phyloP scores from a whole-genome alignment of 2,329 filamentous ascomycete species.

The Exserohilum turcica region DNA sequence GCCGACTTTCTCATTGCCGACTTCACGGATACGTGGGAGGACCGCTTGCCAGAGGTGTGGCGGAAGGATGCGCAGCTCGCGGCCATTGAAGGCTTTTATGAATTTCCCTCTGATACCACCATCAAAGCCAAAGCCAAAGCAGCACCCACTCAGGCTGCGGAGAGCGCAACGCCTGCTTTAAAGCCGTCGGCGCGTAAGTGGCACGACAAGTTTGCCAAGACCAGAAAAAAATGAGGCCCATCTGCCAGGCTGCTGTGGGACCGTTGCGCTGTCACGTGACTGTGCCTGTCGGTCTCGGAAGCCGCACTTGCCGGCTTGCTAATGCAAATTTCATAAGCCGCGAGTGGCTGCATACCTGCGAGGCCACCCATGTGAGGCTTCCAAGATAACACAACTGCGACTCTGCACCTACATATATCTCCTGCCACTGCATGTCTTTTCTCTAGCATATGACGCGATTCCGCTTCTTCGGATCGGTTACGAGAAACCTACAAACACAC shows the following conservation, averaged over 20 bases:
- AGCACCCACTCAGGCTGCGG: slow-evolving; percentile 5
- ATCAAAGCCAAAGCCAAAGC: slow-evolving; percentile 32
- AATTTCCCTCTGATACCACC: slow-evolving; percentile 41
- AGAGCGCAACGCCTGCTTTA: slow-evolving; percentile 15
- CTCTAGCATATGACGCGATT: slow-evolving; percentile 13
- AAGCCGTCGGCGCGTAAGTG: slow-evolving; percentile 46
- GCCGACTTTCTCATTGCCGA: slow-evolving; percentile 38
- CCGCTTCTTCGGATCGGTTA: slow-evolving; percentile 4
- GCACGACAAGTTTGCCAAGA: slow-evolving; percentile 48
- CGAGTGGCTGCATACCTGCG: slow-evolving; percentile 19
- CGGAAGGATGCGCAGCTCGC: slow-evolving; percentile 40
- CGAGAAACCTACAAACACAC: background rate
- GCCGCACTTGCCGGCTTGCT: slow-evolving; percentile 23
- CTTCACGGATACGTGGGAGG: slow-evolving; percentile 47
- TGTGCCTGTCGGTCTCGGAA: slow-evolving; percentile 13
- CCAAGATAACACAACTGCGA: slow-evolving; percentile 7
- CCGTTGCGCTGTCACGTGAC: slow-evolving; percentile 12
- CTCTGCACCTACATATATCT: background rate
- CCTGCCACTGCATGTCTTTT: background rate
- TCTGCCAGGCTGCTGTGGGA: background rate
- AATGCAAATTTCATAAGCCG: slow-evolving; percentile 21
- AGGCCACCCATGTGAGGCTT: slow-evolving; percentile 9
- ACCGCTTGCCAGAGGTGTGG: slow-evolving; percentile 47
- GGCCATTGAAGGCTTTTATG: slow-evolving; percentile 40
- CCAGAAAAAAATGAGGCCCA: slow-evolving; percentile 33